Base-by-base conservation (phyloP, 2,329 filamentous ascomycete genomes). In the Colletotrichum truncatum region DNA sequence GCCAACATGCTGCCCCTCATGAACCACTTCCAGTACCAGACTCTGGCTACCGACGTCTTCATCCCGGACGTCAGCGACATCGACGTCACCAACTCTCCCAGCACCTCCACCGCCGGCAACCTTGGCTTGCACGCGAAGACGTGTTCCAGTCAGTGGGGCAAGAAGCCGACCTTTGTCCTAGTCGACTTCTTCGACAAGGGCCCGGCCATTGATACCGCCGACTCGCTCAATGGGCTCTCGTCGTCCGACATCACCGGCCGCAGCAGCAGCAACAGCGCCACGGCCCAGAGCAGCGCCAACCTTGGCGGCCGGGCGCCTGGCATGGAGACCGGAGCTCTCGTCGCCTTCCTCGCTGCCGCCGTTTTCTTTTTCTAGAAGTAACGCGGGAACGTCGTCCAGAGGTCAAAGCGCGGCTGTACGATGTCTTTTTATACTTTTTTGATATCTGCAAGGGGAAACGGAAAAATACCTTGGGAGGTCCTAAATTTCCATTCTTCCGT, bases 171-270 rank as follows among this genome's bases (percentile, higher is more conserved):
- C 3, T 94, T 93, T 71, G 84, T 93, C 18, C 83, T 96, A 9
- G 91, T 95, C 1, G 93, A 97, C 77, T 95, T 93, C 76, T 94
- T 90, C 76, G 90, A 93, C 74, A 83, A 89, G 64, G 92, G 90
- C 0, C 88, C 90, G 0, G 87, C 91, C 30, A 87, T 96, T 58
- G 81, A 83, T 6, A 89, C 89, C 0, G 89, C 91, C 2, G 93
- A 96, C 77, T 77, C 72, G 46, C 76, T 93, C 72, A 95, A 95
- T 75, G 81, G 79, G 8, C 77, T 89, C 59, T 61, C 62, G 26
- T 53, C 41, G 3, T 78, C 73, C 6, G 71, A 75, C 36, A 70
- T 78, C 11, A 73, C 72, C 3, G 81, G 82, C 8, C 76, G 82
- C 12, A 70, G 70, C 32, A 70, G 41, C 14, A 67, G 66, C 49